Percentiles rank a stretch among this genome's conserved stretches.
These are phyloP conservation scores for Phaffomyces opuntiae DNA, from an alignment of 805 yeast genomes.

Conservation along the genomic window DNA sequence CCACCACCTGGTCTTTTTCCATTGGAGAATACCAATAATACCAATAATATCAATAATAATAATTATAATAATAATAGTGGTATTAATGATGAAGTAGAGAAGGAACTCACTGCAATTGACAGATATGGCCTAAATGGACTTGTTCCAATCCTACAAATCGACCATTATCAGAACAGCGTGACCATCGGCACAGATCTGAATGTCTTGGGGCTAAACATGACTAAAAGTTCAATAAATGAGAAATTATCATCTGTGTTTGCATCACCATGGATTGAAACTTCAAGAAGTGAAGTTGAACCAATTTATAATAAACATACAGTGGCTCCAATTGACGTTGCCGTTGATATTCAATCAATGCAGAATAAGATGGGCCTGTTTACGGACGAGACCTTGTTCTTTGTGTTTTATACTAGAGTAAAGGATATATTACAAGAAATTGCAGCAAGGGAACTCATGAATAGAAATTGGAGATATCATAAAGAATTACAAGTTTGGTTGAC, in stretches of 20 bases:
- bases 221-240: slow-evolving; percentile 27
- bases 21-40: slow-evolving; percentile 1
- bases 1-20: slow-evolving; percentile 8
- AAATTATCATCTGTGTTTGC: slow-evolving; percentile 61
- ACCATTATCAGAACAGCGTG: slow-evolving; percentile 54
- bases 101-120: slow-evolving; percentile 38
- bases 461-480: slow-evolving; percentile 97
- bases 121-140: slow-evolving; percentile 66
- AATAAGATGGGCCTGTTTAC: slow-evolving; percentile 57
- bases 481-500: slow-evolving; percentile 95
- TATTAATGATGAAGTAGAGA: slow-evolving; percentile 2
- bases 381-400: slow-evolving; percentile 89
- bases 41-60: not conserved
- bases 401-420: slow-evolving; percentile 88
- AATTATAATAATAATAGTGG: too few species aligned
- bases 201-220: slow-evolving; percentile 56
- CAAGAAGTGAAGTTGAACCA: slow-evolving; percentile 87
- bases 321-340: too few species aligned
- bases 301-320: slow-evolving; percentile 51
- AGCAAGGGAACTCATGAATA: slow-evolving; percentile 79
- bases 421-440: slow-evolving; percentile 92
- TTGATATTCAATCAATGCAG: slow-evolving; percentile 8
- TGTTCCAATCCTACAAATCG: slow-evolving; percentile 51
- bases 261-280: slow-evolving; percentile 94
- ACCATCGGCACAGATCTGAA: slow-evolving; percentile 73